Percentiles rank a stretch among this genome's conserved stretches.
Evolutionary conservation across 1,139 yeast species (phyloP).

Genomic region (Zygotorulaspora mrakii): DNA sequence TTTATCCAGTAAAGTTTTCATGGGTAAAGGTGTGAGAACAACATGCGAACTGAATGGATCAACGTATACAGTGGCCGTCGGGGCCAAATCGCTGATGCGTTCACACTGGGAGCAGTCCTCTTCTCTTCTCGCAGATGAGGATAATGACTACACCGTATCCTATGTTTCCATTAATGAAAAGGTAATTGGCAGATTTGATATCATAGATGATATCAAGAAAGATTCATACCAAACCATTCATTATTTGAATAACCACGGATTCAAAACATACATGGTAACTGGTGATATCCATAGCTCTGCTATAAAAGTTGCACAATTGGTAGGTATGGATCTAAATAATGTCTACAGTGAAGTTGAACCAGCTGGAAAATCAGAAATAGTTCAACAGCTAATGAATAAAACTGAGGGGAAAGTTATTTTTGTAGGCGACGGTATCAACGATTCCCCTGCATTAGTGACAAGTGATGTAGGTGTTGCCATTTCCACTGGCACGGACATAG

Average conservation of each 20-base stretch:
- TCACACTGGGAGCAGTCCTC: conserved; percentile 25
- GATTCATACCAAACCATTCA: conserved; percentile 61
- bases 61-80: conserved; percentile 46
- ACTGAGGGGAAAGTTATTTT: conserved; percentile 56
- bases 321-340: conserved; percentile 62
- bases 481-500: conserved; percentile 91
- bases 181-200: conserved; percentile 61
- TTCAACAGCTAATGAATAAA: conserved; percentile 52
- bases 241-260: conserved; percentile 51
- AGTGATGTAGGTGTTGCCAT: conserved; percentile 90
- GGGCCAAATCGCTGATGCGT: conserved; percentile 51
- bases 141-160: conserved; percentile 37
- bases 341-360: conserved; percentile 80
- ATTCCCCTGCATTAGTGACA: conserved; percentile 89
- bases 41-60: conserved; percentile 23
- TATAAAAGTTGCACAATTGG: conserved; percentile 54
- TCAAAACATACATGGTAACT: conserved; percentile 81
- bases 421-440: conserved; percentile 96
- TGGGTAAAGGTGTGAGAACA: conserved; percentile 70
- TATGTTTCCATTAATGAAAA: conserved; percentile 50
- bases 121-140: conserved; percentile 15
- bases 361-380: conserved; percentile 65
- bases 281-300: conserved; percentile 79
- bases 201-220: conserved; percentile 66
- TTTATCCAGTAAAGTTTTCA: conserved; percentile 47